Conservation (phyloP, 78 protist species). For the Dictyostelium brefeldianum region DNA sequence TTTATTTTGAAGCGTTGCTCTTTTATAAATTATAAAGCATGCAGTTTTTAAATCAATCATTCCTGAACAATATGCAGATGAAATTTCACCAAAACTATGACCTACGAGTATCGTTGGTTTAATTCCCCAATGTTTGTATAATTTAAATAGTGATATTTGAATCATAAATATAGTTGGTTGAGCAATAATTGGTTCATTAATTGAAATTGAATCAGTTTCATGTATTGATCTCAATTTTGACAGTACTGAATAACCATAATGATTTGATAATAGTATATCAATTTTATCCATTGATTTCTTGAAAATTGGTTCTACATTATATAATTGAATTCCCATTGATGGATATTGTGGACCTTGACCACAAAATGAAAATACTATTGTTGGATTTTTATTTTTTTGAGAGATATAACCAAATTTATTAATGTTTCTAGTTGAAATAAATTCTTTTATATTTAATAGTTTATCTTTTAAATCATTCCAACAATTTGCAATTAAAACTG, state of each 20-base stretch:
- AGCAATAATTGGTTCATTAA: constrained; percentile 51
- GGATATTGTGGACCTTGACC: constrained; percentile 86
- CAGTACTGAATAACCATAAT: constrained; percentile 28
- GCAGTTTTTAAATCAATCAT: constrained; percentile 18
- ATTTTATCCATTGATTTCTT: background rate
- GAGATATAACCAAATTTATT: background rate
- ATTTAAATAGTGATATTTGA: constrained; percentile 45
- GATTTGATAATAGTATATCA: background rate
- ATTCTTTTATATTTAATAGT: background rate
- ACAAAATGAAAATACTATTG: constrained; percentile 48
- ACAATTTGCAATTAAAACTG: background rate
- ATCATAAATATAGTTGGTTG: constrained; percentile 63
- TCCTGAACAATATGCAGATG: constrained; percentile 48
- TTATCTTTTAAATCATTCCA: background rate
- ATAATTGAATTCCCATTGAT: constrained; percentile 31
- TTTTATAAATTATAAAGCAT: constrained; percentile 1
- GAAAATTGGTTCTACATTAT: constrained; percentile 18
- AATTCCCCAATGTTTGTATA: constrained; percentile 42
- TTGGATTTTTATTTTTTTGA: background rate
- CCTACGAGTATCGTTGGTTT: constrained; percentile 53
- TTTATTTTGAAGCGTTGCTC: constrained; percentile 22
- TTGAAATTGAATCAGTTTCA: background rate
- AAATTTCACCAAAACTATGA: constrained; percentile 76
- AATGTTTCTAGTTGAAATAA: background rate
- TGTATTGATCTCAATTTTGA: background rate